Conservation (phyloP, 305 asterid species). For the Caryopteris hybrid region DNA sequence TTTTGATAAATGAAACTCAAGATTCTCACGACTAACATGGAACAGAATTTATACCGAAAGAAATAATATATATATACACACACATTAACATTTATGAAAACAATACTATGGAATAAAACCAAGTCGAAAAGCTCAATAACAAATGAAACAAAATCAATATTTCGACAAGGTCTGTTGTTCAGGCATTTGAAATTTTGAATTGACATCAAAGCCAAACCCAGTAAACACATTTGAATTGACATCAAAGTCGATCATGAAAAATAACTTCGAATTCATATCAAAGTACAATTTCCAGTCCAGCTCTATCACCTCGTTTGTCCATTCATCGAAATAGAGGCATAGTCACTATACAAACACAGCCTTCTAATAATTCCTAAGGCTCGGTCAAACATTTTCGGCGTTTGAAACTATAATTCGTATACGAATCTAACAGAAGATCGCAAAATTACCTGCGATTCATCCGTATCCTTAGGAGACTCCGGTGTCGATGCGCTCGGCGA, state of each 20-base stretch:
- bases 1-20: not conserved
- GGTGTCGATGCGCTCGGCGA: conserved; percentile 46
- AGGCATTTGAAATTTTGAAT: not conserved
- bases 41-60: not conserved
- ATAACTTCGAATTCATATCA: conserved; percentile 7
- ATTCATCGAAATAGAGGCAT: conserved; percentile 17
- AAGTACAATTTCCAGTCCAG: conserved; percentile 22
- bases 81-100: no score
- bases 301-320: conserved; percentile 15
- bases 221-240: conserved; percentile 15
- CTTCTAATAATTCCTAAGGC: not conserved
- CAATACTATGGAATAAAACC: not conserved
- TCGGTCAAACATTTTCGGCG: conserved; percentile 24
- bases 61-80: no score
- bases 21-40: not conserved
- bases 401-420: conserved; percentile 6
- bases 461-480: conserved; percentile 40
- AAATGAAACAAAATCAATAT: conserved; percentile 7
- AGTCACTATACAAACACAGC: not conserved
- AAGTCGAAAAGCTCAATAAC: conserved; percentile 1
- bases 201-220: not conserved
- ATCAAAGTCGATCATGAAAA: conserved; percentile 9
- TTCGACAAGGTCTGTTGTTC: not conserved
- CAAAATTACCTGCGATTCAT: conserved; percentile 48
- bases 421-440: conserved; percentile 19